These are phyloP conservation scores for Pelargonium nanum DNA, from an alignment of 345 rosid species.

Conservation along the genomic window DNA sequence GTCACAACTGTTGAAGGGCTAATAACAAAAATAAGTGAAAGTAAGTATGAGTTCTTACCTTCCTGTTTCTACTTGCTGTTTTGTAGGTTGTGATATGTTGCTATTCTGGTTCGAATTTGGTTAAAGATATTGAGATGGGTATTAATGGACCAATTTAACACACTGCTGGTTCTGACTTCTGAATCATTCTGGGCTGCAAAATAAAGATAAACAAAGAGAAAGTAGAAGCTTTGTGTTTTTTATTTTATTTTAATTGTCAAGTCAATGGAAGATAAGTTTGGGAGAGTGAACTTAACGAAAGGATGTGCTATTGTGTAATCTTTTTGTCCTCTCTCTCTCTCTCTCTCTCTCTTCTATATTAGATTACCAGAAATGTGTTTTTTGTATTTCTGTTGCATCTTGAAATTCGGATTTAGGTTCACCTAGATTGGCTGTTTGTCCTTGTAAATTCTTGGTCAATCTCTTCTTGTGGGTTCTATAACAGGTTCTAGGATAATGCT, in stretches of 20 bases:
- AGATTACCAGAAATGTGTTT: neutral
- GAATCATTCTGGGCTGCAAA: neutral
- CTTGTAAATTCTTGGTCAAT: neutral
- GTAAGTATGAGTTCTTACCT: conserved; percentile 34
- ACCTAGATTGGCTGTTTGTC: neutral
- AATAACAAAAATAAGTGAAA: conserved; percentile 82
- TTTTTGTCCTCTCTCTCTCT: neutral
- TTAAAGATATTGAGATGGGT: neutral
- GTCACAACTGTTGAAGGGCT: conserved; percentile 94
- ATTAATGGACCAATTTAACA: too few relatives aligned
- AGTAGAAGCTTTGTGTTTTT: neutral
- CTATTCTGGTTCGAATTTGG: neutral
- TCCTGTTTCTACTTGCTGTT: neutral
- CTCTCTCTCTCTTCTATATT: too few relatives aligned
- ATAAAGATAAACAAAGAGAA: neutral
- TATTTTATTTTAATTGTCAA: neutral
- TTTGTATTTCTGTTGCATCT: too few relatives aligned
- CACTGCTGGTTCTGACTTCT: neutral
- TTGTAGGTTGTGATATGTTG: neutral
- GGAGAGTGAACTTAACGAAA: neutral
- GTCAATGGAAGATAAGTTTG: neutral
- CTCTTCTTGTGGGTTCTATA: neutral
- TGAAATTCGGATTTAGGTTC: too few relatives aligned
- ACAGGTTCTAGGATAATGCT: neutral
- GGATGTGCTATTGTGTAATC: neutral